Percentiles rank a stretch among this genome's conserved stretches.
phyloP scores from a whole-genome alignment of 2,329 filamentous ascomycete species.

The Hymenoscyphus fraxineus region DNA sequence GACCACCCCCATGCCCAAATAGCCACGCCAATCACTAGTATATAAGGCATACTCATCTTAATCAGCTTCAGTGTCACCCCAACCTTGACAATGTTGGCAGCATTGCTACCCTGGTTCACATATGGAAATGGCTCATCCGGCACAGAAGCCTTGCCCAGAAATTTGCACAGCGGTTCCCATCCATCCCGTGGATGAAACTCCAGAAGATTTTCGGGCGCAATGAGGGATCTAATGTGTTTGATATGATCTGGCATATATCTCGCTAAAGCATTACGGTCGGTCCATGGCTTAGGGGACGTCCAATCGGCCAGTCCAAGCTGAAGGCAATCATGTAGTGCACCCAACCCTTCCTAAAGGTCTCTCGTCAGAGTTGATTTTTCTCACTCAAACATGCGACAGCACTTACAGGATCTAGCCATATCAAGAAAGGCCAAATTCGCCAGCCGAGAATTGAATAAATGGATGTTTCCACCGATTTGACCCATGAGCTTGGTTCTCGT shows the following conservation, averaged over 20 bases:
- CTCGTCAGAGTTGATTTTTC: too few relatives aligned
- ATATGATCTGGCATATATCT: background rate
- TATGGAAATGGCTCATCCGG: background rate
- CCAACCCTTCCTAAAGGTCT: background rate
- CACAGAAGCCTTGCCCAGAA: background rate
- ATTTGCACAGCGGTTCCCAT: background rate
- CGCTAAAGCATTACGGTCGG: background rate
- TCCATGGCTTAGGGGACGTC: background rate
- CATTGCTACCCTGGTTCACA: background rate
- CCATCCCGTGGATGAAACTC: background rate
- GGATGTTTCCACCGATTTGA: background rate
- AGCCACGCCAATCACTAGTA: background rate
- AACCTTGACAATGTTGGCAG: background rate
- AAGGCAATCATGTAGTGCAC: background rate
- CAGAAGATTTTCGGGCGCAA: background rate
- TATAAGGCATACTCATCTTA: background rate
- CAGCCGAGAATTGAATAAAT: background rate
- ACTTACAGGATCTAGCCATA: background rate
- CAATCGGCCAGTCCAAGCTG: background rate
- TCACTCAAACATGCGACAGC: background rate
- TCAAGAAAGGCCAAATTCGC: background rate
- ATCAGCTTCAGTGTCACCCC: background rate
- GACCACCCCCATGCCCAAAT: background rate
- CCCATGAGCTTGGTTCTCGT: slow-evolving; percentile 5
- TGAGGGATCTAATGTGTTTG: background rate